Conservation (phyloP, 768 basidiomycete genomes). For the Calocera cornea region DNA sequence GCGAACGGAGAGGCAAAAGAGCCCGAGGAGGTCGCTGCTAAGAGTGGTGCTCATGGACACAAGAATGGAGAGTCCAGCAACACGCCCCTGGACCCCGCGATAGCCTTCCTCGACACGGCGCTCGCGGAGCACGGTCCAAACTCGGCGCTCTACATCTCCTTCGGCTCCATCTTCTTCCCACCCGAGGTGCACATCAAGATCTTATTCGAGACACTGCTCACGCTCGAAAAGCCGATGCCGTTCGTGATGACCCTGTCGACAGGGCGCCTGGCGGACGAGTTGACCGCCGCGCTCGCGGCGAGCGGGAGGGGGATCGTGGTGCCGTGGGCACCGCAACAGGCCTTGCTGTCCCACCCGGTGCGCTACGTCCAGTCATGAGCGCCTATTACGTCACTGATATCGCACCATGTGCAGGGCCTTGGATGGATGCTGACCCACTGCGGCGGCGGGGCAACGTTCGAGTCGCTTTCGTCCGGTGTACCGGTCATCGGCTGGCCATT, state of each 20-base stretch:
- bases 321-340: constrained; percentile 20
- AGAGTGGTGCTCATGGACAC: not conserved
- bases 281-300: constrained; percentile 12
- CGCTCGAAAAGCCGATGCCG: not conserved
- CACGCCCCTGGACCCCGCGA: not conserved
- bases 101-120: constrained; percentile 1
- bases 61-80: not conserved
- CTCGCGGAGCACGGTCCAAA: not conserved
- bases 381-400: too few species aligned
- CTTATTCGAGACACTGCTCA: not conserved
- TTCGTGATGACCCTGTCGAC: not conserved
- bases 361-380: too few species aligned
- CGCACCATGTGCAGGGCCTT: constrained; percentile 13
- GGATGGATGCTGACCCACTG: constrained; percentile 21
- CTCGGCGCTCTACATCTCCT: not conserved
- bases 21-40: too few species aligned
- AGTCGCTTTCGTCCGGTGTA: constrained; percentile 17
- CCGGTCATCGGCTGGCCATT: constrained; percentile 23
- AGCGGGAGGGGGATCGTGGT: constrained; percentile 17
- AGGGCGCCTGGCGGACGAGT: constrained; percentile 12
- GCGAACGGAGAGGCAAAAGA: too few species aligned
- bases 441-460: constrained; percentile 19
- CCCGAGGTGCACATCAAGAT: not conserved
- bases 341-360: constrained; percentile 18
- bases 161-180: constrained; percentile 1